phyloP scores from a whole-genome alignment of 169 alveolate species.

The Plasmodium yoelii region DNA sequence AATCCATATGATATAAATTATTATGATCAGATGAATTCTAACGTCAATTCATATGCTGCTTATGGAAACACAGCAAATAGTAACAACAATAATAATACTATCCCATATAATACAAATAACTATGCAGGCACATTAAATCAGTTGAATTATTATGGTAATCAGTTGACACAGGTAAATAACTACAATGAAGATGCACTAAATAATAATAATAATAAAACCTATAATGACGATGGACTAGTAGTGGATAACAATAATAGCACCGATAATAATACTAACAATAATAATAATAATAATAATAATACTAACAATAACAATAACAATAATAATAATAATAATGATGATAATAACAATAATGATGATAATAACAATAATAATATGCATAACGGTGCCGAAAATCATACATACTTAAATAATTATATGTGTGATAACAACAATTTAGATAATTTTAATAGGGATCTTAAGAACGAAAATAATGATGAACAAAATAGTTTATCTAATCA shows the following conservation, averaged over 20 bases:
- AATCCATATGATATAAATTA: slow-evolving; percentile 54
- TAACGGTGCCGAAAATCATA: neutral
- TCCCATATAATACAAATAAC: slow-evolving; percentile 29
- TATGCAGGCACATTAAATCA: slow-evolving; percentile 20
- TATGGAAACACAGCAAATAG: slow-evolving; percentile 6
- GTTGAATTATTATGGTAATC: slow-evolving; percentile 34
- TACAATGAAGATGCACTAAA: neutral
- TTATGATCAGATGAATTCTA: slow-evolving; percentile 49
- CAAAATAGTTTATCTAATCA: too few species aligned
- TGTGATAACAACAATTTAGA: neutral
- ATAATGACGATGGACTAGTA: neutral
- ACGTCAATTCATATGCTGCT: slow-evolving; percentile 20
- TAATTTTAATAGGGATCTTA: neutral
- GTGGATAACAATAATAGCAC: neutral
- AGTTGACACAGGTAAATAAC: slow-evolving; percentile 15
- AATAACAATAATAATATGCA: slow-evolving; percentile 9
- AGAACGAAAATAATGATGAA: too few species aligned
- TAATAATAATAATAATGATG: neutral
- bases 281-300: slow-evolving; percentile 2
- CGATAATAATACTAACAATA: slow-evolving; percentile 8
- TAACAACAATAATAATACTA: neutral
- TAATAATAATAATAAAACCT: slow-evolving; percentile 18
- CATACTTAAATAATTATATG: neutral
- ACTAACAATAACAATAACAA: too few species aligned
- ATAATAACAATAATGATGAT: slow-evolving; percentile 11